phyloP scores from a whole-genome alignment of 768 basidiomycete species.

The Auriscalpium orientale region DNA sequence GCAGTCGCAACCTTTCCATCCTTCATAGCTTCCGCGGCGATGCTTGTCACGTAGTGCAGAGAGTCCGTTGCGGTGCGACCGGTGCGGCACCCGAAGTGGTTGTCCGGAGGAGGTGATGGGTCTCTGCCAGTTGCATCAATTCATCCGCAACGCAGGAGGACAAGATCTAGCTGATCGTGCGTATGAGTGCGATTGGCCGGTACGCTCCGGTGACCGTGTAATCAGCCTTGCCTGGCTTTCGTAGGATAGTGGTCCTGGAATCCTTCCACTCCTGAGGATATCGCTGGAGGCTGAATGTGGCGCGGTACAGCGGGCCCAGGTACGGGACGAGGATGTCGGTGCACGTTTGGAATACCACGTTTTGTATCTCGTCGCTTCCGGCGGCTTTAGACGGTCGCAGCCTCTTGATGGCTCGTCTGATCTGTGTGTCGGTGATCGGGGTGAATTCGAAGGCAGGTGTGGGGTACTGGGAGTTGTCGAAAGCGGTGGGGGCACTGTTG shows the following conservation, averaged over 20 bases:
- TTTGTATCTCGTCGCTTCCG: neutral
- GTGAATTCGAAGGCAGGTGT: neutral
- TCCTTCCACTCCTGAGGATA: conserved; percentile 16
- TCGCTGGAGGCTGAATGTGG: neutral
- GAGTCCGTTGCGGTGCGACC: conserved; percentile 24
- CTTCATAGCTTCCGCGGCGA: conserved; percentile 20
- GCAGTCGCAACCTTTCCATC: conserved; percentile 25
- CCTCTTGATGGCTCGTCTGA: neutral
- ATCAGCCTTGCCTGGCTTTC: conserved; percentile 28
- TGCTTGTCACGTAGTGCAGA: neutral
- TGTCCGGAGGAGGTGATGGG: conserved; percentile 23
- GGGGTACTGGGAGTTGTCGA: conserved; percentile 6
- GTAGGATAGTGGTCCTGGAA: conserved; percentile 23
- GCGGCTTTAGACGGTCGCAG: neutral
- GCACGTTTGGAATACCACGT: neutral
- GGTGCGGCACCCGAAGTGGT: conserved; percentile 33
- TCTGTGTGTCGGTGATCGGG: conserved; percentile 7
- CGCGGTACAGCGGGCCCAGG: neutral
- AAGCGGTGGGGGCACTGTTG: neutral
- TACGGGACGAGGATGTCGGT: neutral
- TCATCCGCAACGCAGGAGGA: conserved; percentile 17
- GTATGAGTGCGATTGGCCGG: conserved; percentile 30
- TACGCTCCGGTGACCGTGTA: conserved; percentile 29
- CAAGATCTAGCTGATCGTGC: conserved; percentile 25
- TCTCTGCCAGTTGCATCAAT: conserved; percentile 21